Conservation (phyloP, 2,329 filamentous ascomycete species). For the Diplodia corticola region DNA sequence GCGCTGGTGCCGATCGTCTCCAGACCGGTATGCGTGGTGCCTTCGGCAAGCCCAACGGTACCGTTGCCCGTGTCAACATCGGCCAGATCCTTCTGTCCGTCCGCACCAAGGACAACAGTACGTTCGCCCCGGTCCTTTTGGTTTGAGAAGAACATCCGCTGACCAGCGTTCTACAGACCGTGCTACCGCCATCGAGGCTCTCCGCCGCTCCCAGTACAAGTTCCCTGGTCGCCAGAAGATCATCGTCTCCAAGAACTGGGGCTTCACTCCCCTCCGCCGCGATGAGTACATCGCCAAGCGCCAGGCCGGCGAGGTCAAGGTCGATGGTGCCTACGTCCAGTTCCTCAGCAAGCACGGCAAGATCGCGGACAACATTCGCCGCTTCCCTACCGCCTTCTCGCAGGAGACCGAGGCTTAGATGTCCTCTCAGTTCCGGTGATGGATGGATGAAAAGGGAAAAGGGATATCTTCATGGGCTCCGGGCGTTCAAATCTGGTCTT, state of each 20-base stretch:
- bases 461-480: slow-evolving; percentile 23
- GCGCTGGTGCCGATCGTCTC: slow-evolving; percentile 99
- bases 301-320: slow-evolving; percentile 88
- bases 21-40: slow-evolving; percentile 99
- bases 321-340: slow-evolving; percentile 99
- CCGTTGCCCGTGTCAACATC: slow-evolving; percentile 99
- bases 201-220: slow-evolving; percentile 99
- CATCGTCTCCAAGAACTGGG: slow-evolving; percentile 99
- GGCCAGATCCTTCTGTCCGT: slow-evolving; percentile 98
- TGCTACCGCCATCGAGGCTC: slow-evolving; percentile 91
- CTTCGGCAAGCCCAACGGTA: slow-evolving; percentile 99
- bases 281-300: slow-evolving; percentile 98
- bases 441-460: slow-evolving; percentile 14
- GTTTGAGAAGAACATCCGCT: neutral
- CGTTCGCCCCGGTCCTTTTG: neutral
- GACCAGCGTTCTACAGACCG: slow-evolving; percentile 55
- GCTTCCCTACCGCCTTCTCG: slow-evolving; percentile 89
- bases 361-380: slow-evolving; percentile 82
- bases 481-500: slow-evolving; percentile 15
- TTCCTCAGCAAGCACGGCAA: slow-evolving; percentile 94
- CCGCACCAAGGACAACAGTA: slow-evolving; percentile 82
- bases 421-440: neutral
- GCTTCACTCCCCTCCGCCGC: slow-evolving; percentile 96
- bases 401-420: slow-evolving; percentile 38
- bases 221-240: slow-evolving; percentile 99